phyloP scores from a whole-genome alignment of 495 filamentous ascomycete genomes.

The Penicillium flavigenum region DNA sequence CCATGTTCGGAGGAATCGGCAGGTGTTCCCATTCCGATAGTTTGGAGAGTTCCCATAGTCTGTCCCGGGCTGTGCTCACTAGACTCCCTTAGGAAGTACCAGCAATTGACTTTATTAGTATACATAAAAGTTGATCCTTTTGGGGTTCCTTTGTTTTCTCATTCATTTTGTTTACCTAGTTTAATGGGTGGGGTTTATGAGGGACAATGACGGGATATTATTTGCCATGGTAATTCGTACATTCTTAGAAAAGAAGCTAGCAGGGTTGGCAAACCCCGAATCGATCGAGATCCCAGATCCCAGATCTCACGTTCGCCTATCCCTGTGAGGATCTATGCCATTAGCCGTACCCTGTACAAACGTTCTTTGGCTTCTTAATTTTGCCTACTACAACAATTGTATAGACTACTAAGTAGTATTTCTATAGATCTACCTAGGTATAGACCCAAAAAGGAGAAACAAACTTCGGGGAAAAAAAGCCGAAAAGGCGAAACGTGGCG shows the following conservation, averaged over 20 bases:
- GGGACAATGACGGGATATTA: background rate
- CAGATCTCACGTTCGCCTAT: constrained; percentile 18
- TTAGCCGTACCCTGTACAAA: constrained; percentile 6
- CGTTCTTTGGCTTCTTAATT: background rate
- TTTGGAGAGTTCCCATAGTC: constrained; percentile 5
- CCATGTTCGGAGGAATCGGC: constrained; percentile 16
- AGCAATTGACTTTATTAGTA: background rate
- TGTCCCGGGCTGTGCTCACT: background rate
- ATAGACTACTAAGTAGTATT: too few species aligned
- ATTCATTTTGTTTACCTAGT: background rate
- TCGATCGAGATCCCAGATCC: constrained; percentile 24
- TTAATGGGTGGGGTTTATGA: background rate
- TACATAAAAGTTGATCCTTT: background rate
- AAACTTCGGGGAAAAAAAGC: background rate
- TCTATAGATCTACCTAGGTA: too few species aligned
- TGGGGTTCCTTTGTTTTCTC: background rate
- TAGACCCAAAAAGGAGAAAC: too few species aligned
- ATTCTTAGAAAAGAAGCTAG: constrained; percentile 8
- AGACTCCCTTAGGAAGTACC: background rate
- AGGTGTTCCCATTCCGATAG: background rate
- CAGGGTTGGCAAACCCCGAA: constrained; percentile 14
- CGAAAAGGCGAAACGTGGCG: background rate
- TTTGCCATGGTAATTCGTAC: background rate
- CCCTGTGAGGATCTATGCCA: constrained; percentile 17
- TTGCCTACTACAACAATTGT: too few species aligned